These are phyloP conservation scores for Chytriomyces hyalinus DNA, from an alignment of 192 early-diverging fungal species.

Conservation along the genomic window DNA sequence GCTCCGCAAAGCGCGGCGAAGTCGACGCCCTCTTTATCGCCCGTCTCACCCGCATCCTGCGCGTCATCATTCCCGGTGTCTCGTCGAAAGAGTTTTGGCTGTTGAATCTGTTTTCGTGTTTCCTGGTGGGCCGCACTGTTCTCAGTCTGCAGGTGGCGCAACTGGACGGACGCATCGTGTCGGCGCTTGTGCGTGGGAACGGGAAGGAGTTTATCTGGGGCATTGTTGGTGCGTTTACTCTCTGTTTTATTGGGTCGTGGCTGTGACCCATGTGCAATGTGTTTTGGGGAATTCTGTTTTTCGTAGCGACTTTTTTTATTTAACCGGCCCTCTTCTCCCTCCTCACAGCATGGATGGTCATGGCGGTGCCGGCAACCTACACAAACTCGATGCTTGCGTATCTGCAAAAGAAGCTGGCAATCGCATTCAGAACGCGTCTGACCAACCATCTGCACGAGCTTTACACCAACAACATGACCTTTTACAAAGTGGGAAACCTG, in stretches of 20 bases:
- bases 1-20: conserved; percentile 43
- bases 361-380: conserved; percentile 94
- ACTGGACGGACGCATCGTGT: conserved; percentile 83
- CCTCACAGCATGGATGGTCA: conserved; percentile 77
- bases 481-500: conserved; percentile 90
- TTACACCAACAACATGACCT: conserved; percentile 90
- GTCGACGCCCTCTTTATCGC: conserved; percentile 65
- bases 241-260: background rate
- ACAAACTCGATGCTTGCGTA: conserved; percentile 88
- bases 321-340: background rate
- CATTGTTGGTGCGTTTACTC: conserved; percentile 59
- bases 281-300: background rate
- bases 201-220: conserved; percentile 82
- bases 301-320: background rate
- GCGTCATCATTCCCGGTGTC: conserved; percentile 85
- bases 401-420: conserved; percentile 60
- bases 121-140: conserved; percentile 88
- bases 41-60: conserved; percentile 72
- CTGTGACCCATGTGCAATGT: background rate
- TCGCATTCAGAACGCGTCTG: conserved; percentile 63
- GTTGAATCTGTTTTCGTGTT: conserved; percentile 80
- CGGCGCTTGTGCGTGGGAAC: conserved; percentile 76
- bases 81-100: conserved; percentile 85
- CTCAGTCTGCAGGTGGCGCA: conserved; percentile 90
- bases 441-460: conserved; percentile 86